A percentile compares a stretch with the other conserved stretches of the same genome.
phyloP scores from a whole-genome alignment of 73 alveolate genomes.

The Symbiodinium natans region DNA sequence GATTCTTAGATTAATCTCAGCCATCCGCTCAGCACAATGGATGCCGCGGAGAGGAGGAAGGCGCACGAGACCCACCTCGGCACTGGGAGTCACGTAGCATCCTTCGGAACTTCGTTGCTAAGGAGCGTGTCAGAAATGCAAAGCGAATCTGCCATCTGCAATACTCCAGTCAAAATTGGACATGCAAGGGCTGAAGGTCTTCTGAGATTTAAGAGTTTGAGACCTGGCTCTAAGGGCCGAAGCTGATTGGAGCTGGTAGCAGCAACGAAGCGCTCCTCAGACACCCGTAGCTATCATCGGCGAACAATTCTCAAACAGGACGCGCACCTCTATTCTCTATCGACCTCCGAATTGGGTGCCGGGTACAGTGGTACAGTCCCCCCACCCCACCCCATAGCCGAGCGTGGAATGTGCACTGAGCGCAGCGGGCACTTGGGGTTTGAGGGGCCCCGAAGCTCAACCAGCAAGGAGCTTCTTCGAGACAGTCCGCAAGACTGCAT shows the following conservation, averaged over 20 bases:
- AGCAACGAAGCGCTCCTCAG: conserved; percentile 81
- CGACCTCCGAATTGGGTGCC: too few species aligned
- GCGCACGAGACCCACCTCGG: conserved; percentile 92
- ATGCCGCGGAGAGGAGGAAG: conserved; percentile 82
- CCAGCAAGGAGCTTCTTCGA: too few species aligned
- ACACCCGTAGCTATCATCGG: not conserved
- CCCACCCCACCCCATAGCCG: not conserved
- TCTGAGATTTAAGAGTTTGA: too few species aligned
- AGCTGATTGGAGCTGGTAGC: conserved; percentile 86
- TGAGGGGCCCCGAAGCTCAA: too few species aligned
- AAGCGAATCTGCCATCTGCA: not conserved
- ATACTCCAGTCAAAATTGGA: not conserved
- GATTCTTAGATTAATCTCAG: not conserved
- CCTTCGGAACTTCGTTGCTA: not conserved
- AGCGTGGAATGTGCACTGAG: too few species aligned
- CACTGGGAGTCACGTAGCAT: not conserved
- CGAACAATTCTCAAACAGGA: not conserved
- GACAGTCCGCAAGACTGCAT: too few species aligned
- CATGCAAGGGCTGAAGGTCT: too few species aligned
- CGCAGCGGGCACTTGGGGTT: too few species aligned
- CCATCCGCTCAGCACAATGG: conserved; percentile 33
- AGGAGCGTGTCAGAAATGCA: not conserved
- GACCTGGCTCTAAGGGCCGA: too few species aligned
- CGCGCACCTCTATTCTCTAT: too few species aligned
- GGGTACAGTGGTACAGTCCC: not conserved